phyloP scores from a whole-genome alignment of 306 rosid genomes.

The Prunus salicina region DNA sequence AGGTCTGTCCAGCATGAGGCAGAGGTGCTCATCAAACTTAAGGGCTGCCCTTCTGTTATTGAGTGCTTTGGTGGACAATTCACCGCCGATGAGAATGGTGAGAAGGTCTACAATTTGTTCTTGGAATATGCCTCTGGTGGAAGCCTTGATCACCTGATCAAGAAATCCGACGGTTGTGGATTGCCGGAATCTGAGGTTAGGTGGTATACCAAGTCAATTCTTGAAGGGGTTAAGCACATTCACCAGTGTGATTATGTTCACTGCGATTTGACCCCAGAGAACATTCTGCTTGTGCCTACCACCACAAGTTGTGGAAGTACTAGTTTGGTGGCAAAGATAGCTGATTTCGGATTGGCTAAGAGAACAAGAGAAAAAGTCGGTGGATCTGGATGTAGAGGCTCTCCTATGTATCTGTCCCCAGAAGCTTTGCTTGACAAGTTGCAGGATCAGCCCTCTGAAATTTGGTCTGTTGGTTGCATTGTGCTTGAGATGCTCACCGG shows the following conservation, averaged over 20 bases:
- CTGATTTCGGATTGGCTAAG: constrained; percentile 33
- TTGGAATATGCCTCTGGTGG: constrained; percentile 31
- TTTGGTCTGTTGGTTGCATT: constrained; percentile 30
- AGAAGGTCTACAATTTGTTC: constrained; percentile 23
- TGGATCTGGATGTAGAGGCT: constrained; percentile 13
- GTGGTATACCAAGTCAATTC: constrained; percentile 24
- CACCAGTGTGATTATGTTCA: constrained; percentile 20
- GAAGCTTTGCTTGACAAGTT: constrained; percentile 18
- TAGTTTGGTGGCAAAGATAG: constrained; percentile 20
- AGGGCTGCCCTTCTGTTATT: constrained; percentile 14
- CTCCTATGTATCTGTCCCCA: constrained; percentile 20
- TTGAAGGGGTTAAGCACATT: constrained; percentile 26
- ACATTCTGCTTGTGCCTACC: constrained; percentile 17
- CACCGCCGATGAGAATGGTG: constrained; percentile 8
- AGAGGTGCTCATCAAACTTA: constrained; percentile 8
- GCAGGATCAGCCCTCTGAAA: constrained; percentile 23
- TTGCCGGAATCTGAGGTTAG: constrained; percentile 20
- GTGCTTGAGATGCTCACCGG: constrained; percentile 34
- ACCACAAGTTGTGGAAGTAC: background rate
- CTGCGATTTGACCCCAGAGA: constrained; percentile 30
- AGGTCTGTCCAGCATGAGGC: constrained; percentile 28
- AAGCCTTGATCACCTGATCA: constrained; percentile 19
- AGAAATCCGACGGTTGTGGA: constrained; percentile 7
- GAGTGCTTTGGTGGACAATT: constrained; percentile 21
- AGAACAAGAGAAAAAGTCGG: constrained; percentile 9